Conservation (phyloP, 257 asterid genomes). For the Ocimum tenuiflorum region DNA sequence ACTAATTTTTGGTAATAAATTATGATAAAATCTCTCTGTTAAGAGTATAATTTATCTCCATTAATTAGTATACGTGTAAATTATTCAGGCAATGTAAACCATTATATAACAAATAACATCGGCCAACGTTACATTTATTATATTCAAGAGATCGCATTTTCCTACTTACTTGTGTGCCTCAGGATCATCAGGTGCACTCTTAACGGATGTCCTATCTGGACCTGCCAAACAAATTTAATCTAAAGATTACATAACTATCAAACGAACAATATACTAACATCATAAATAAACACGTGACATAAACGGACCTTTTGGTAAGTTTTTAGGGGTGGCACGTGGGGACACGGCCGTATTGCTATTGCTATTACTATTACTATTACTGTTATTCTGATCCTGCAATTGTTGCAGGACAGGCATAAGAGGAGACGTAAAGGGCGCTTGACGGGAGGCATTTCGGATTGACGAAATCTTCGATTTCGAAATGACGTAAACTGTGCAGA, state of each 20-base stretch:
- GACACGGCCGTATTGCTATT: not conserved
- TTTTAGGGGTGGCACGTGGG: constrained; percentile 22
- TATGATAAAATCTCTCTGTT: too few species aligned
- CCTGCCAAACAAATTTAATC: constrained; percentile 11
- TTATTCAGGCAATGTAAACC: too few species aligned
- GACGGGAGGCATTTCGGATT: constrained; percentile 44
- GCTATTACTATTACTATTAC: not conserved
- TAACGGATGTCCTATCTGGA: constrained; percentile 30
- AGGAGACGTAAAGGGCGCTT: constrained; percentile 55
- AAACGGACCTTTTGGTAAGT: constrained; percentile 30
- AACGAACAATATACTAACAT: not conserved
- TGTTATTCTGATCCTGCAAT: constrained; percentile 24
- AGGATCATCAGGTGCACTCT: constrained; percentile 25
- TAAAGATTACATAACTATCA: not conserved
- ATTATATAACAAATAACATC: too few species aligned
- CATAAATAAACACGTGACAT: not conserved
- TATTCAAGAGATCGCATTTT: too few species aligned
- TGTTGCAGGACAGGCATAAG: constrained; percentile 34
- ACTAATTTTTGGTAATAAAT: too few species aligned
- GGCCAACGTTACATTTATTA: not conserved
- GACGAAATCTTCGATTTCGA: constrained; percentile 49
- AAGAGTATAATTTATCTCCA: too few species aligned
- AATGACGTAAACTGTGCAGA: constrained; percentile 57
- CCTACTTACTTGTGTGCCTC: constrained; percentile 33
- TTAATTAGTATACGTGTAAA: too few species aligned